phyloP scores from a whole-genome alignment of 2,329 filamentous ascomycete genomes.

The Endoconidiophora polonica region DNA sequence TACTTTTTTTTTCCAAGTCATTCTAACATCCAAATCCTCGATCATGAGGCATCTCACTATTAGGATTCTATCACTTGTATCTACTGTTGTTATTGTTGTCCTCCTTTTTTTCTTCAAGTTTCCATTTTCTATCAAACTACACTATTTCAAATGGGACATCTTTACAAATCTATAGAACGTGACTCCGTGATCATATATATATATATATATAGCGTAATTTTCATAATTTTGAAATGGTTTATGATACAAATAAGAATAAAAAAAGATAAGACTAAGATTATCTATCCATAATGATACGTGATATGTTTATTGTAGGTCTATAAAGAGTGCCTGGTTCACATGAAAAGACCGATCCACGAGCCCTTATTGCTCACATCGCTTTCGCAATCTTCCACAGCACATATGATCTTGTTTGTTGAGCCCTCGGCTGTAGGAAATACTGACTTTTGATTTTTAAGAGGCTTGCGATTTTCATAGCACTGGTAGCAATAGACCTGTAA shows the following conservation, averaged over 20 bases:
- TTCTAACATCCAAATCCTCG: neutral
- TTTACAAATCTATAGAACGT: neutral
- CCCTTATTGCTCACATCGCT: slow-evolving; percentile 36
- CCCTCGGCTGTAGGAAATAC: slow-evolving; percentile 12
- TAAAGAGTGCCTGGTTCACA: slow-evolving; percentile 23
- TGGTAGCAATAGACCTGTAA: slow-evolving; percentile 43
- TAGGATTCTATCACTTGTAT: no score
- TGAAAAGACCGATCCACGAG: slow-evolving; percentile 46
- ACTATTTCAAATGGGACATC: neutral
- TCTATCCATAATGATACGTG: neutral
- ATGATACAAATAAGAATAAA: neutral
- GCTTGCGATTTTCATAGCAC: slow-evolving; percentile 41
- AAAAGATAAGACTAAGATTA: neutral
- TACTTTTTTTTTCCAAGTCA: neutral
- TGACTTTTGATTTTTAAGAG: slow-evolving; percentile 20
- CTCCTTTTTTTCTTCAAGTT: no score
- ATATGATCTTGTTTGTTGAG: slow-evolving; percentile 25
- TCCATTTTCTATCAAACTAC: no score
- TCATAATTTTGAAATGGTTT: neutral
- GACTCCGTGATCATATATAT: neutral
- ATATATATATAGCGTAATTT: neutral
- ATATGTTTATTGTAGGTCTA: neutral
- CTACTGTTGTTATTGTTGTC: no score
- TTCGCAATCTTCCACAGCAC: slow-evolving; percentile 40
- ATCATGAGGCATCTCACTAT: no score